Evolutionary conservation across 805 yeast species (phyloP), one percentile per base, ranked within the genome.

Genomic region (Cyberlindnera maritima): DNA sequence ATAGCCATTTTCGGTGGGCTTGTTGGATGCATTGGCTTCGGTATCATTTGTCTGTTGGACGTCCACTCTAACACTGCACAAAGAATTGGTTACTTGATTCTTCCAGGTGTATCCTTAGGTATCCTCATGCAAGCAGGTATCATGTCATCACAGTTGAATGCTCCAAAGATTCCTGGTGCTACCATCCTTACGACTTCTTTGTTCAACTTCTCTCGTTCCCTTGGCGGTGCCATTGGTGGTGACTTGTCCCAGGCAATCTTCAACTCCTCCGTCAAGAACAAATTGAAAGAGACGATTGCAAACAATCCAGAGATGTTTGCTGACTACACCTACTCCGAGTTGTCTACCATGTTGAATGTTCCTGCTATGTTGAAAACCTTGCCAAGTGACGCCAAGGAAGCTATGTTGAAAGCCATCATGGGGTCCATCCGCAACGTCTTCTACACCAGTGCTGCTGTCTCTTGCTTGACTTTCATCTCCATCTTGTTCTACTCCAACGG

Each of bases 161-260:
- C 81, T 4, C 82, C 82, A 25, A 75, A 75, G 49, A 57, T 64
- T 1, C 69, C 74, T 2, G 81, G 82, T 11, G 68, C 74, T 1
- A 62, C 66, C 6, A 75, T 78, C 36, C 53, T 76, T 60, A 63
- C 75, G 0, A 75, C 79, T 5, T 58, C 77, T 1, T 65, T 69
- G 33, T 42, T 71, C 43, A 71, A 69, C 54, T 74, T 74, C 53
- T 55, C 59, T 4, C 68, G 81, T 54, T 54, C 71, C 2, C 45
- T 75, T 14, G 75, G 74, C 17, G 72, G 74, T 35, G 64, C 78
- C 3, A 19, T 76, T 32, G 69, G 75, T 28, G 59, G 69, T 9
- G 60, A 59, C 32, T 49, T 74, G 18, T 64, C 71, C 0, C 73
- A 71, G 41, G 62, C 66, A 3, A 66, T 71, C 6, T 72, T 65